Evolutionary conservation across 768 basidiomycete species (phyloP), one percentile per base, ranked within the genome.

Genomic region (Trametes cingulata): DNA sequence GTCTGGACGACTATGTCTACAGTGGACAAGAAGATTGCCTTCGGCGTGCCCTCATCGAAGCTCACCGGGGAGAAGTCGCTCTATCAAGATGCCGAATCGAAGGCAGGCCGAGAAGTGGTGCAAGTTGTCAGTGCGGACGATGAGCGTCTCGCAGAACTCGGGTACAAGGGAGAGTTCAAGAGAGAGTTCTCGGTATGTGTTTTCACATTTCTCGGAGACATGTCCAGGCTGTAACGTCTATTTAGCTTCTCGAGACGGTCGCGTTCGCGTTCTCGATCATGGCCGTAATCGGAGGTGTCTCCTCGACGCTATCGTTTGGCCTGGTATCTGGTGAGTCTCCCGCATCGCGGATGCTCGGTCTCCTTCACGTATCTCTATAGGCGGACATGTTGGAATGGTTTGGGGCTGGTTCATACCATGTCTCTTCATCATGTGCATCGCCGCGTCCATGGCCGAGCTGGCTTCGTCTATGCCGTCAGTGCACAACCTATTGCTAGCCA

Each of bases 351-450:
- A 36, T 9, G 19, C 1, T 14, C 12, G 17, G 33, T 33, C n/a
- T 15, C 0, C 3, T 20, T 36, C 7, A 29, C 24, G 12, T 17
- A n/a, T 13, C 17, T n/a, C 19, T 0, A 15, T 39, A 84, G 88
- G 88, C 51, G 88, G 88, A 1, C 87, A 90, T 73, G 85, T 87
- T 19, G 88, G 88, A 10, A 83, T 90, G 79, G 81, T 88, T 12
- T 89, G 83, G 75, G 88, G 88, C 42, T 90, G 88, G 88, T 71
- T 88, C 33, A 86, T 89, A 62, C 88, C 88, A 7, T 80, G 78
- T 65, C 73, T 84, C 45, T 89, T 90, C 61, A 86, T 89, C 22
- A 77, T 85, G 74, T 77, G 80, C 14, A 78, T 90, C 9, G 87
- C 88, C 6, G 76, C 83, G 17, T 86, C 81, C 17, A 84, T 90